Evolutionary conservation across 495 filamentous ascomycete genomes (phyloP), one percentile per base, ranked within the genome.

Genomic region (Entonaema liquescens): DNA sequence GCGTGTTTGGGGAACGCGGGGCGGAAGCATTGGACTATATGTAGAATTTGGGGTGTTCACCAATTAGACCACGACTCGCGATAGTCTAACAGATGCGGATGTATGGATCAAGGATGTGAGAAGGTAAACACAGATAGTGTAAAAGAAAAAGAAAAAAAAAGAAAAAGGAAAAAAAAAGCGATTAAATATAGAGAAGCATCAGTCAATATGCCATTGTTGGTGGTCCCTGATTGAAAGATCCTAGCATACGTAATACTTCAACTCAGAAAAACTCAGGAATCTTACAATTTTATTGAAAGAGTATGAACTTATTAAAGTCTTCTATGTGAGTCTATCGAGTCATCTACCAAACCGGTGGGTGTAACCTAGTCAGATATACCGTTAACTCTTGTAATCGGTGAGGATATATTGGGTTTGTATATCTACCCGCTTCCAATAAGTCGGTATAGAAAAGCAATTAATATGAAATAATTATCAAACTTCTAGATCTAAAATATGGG

Each of bases 381-480:
- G n/a, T 58, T 4, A 0, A 49, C 15, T 17, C 25, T 13, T n/a
- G 25, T 56, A 40, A 28, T 33, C 33, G 29, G 29, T 59, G 7
- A 59, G 21, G 38, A 28, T 26, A 61, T 49, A 25, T 59, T 63
- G 35, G 12, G 28, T 33, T 6, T 21, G n/a, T 62, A 68, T 52
- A 8, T 53, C n/a, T n/a, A 52, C 25, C 47, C 12, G 15, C 19
- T 38, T 29, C 59, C 66, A 42, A 13, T 6, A 38, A 49, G 59
- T 59, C 42, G 66, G 59, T 12, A 52, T 62, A 23, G 50, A 33
- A 53, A 29, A 60, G 59, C 54, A 47, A 67, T 67, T 53, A 40
- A 59, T 58, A 40, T 6, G 5, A 2, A 17, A 3, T 3, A 7
- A 31, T 15, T 6, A 26, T 50, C 9, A 2, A 67, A 35, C 12